A percentile compares a stretch with the other conserved stretches of the same genome.
phyloP scores from a whole-genome alignment of 495 filamentous ascomycete species.

The Aspergillus kassunensis region DNA sequence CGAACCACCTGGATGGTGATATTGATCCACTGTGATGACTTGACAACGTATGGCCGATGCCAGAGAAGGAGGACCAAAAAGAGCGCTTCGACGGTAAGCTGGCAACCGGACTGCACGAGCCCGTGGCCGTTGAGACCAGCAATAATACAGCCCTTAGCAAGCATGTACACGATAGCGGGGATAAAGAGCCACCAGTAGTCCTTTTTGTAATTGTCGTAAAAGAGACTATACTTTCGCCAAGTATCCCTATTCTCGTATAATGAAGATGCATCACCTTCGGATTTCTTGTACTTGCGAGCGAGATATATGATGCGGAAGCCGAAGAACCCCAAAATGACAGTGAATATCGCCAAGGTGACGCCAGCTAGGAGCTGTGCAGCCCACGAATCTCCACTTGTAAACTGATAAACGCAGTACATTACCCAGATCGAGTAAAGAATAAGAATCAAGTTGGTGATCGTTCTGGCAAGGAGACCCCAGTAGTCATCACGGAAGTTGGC shows the following conservation, averaged over 20 bases:
- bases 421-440: slow-evolving; percentile 94
- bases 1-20: slow-evolving; percentile 90
- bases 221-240: slow-evolving; percentile 93
- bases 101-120: slow-evolving; percentile 69
- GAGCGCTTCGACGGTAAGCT: slow-evolving; percentile 75
- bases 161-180: slow-evolving; percentile 87
- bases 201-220: slow-evolving; percentile 93
- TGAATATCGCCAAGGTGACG: slow-evolving; percentile 77
- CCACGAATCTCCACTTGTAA: slow-evolving; percentile 93
- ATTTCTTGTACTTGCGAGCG: slow-evolving; percentile 67
- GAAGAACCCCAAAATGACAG: slow-evolving; percentile 72
- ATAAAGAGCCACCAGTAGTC: slow-evolving; percentile 97
- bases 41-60: slow-evolving; percentile 80
- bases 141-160: slow-evolving; percentile 82
- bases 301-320: slow-evolving; percentile 74
- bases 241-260: slow-evolving; percentile 86
- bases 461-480: slow-evolving; percentile 83
- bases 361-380: slow-evolving; percentile 83
- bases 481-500: slow-evolving; percentile 89
- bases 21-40: slow-evolving; percentile 88
- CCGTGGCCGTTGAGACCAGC: slow-evolving; percentile 86
- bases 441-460: slow-evolving; percentile 88
- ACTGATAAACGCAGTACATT: slow-evolving; percentile 93
- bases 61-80: slow-evolving; percentile 71
- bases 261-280: slow-evolving; percentile 66